phyloP scores from a whole-genome alignment of 73 alveolate genomes.

The Stentor roeselii region DNA sequence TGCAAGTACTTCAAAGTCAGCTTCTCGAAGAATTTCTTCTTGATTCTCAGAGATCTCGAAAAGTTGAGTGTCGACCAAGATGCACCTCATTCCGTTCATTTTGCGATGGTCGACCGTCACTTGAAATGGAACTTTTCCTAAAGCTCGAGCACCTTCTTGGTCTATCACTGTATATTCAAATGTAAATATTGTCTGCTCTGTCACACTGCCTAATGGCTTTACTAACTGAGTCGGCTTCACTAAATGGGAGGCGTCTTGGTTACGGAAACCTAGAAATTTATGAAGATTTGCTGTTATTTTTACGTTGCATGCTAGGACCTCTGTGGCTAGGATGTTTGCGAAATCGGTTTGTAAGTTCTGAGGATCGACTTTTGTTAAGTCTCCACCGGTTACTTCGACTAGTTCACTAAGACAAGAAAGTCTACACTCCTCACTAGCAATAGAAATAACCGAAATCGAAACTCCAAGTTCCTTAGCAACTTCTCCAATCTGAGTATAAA shows the following conservation, averaged over 20 bases:
- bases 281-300: constrained; percentile 69
- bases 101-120: constrained; percentile 56
- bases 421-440: constrained; percentile 88
- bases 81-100: constrained; percentile 69
- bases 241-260: constrained; percentile 49
- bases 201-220: constrained; percentile 80
- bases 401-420: constrained; percentile 66
- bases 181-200: constrained; percentile 68
- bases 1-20: constrained; percentile 68
- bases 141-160: constrained; percentile 44
- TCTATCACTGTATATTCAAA: constrained; percentile 80
- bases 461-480: constrained; percentile 73
- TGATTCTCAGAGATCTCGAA: constrained; percentile 58
- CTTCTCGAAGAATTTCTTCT: constrained; percentile 67
- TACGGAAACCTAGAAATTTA: constrained; percentile 81
- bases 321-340: constrained; percentile 67
- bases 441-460: constrained; percentile 66
- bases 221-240: constrained; percentile 53
- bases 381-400: constrained; percentile 87
- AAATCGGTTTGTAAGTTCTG: constrained; percentile 74
- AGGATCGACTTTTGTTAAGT: constrained; percentile 84
- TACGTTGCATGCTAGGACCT: constrained; percentile 80
- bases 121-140: constrained; percentile 77
- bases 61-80: constrained; percentile 70
- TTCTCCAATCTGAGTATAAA: constrained; percentile 70